Conservation (phyloP, 441 rosid genomes). For the Caryocar brasiliense region DNA sequence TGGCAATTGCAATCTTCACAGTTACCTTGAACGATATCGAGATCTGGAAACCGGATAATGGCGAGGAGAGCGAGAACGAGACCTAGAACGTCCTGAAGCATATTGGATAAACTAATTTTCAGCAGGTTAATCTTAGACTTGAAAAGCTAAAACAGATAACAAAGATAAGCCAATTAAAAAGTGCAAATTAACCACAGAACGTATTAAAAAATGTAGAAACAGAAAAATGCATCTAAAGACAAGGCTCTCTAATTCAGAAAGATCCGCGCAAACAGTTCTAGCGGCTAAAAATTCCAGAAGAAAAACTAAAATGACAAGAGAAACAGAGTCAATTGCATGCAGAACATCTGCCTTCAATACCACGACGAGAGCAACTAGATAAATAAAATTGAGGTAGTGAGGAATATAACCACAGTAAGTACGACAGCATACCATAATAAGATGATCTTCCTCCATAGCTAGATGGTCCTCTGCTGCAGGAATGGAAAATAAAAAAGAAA, state of each 20-base stretch:
- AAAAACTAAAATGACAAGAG: no score
- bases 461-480: constrained; percentile 52
- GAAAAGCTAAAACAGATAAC: no score
- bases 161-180: not conserved
- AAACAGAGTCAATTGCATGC: no score
- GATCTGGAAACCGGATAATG: constrained; percentile 59
- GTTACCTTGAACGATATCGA: constrained; percentile 82
- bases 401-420: no score
- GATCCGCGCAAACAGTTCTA: no score
- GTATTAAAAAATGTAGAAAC: not conserved
- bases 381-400: no score
- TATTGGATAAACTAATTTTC: no score
- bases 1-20: not conserved
- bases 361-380: no score
- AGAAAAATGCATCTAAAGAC: not conserved
- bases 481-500: constrained; percentile 9
- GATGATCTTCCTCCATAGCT: constrained; percentile 56
- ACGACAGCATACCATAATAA: constrained; percentile 46
- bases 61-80: constrained; percentile 77
- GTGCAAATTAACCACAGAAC: not conserved
- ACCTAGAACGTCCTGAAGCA: constrained; percentile 64
- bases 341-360: no score
- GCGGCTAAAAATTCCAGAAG: no score
- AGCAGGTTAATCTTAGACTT: no score
- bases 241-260: no score